Base-by-base conservation (phyloP, 106 monocot species). In the Platanthera guangdongensis region DNA sequence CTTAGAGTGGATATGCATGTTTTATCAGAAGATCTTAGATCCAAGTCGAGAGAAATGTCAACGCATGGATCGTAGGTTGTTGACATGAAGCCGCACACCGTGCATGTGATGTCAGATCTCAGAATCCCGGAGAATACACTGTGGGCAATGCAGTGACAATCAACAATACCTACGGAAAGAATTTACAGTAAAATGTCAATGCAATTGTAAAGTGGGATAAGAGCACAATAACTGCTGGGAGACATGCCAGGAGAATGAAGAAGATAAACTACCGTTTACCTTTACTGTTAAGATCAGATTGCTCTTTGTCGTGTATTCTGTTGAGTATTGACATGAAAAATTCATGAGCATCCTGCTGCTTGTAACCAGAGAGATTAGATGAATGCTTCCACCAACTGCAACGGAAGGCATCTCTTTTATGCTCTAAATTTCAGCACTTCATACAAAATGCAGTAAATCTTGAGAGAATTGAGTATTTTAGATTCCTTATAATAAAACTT, bases 371-470 rank as follows among this genome's bases (percentile, higher is more conserved):
- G 49, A 90, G 78, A 28, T 83, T 75, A 54, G 80, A 54, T 73
- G 90, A 87, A 81, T 90, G 80, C 79, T 83, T 82, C 90, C 90
- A 90, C 90, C 90, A 90, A 74, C 90, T 90, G 85, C 69, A 79
- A 78, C 51, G 78, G 2, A 71, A 10, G 12, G 14, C 53, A 10
- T 53, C 53, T 7, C 53, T 53, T 53, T 53, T 14, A 10, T 53
- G 8, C 12, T 53, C 14, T 14, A 53, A 53, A 53, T 14, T 4
- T 53, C 53, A 53, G 1, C 4, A 2, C 3, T 53, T 10, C 14
- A 53, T 10, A 53, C 8, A 8, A 53, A 53, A 53, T 4, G 14
- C 53, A 39, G 39, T 39, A 39, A 0, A 39, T 39, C 39, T 39
- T 39, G 39, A 3, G 39, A 3, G 39, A 39, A 39, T 1, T 1